Conservation (phyloP, 192 early-diverging fungal species). For the Ambispora gerdemannii region DNA sequence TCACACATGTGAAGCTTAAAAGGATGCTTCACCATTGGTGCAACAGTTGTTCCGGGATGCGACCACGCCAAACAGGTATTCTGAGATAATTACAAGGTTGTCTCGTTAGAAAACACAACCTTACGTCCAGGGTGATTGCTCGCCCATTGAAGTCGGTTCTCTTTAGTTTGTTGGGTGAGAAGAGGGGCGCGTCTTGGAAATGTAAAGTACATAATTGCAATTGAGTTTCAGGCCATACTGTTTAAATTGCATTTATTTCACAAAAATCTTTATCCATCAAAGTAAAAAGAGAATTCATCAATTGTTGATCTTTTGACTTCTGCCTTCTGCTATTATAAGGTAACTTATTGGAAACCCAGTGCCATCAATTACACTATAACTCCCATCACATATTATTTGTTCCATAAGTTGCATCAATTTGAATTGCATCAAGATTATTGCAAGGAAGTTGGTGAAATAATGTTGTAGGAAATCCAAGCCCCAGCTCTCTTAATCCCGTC, state of each 20-base stretch:
- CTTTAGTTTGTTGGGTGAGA: no score
- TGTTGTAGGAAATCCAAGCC: not conserved
- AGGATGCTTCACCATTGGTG: no score
- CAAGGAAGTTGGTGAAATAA: no score
- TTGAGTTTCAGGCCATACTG: not conserved
- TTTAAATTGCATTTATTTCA: slow-evolving; percentile 12
- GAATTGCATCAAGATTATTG: slow-evolving; percentile 8
- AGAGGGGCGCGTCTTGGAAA: no score
- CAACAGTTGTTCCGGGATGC: no score
- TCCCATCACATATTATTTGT: not conserved
- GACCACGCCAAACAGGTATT: no score
- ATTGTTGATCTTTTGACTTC: slow-evolving; percentile 4
- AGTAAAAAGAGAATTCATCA: not conserved
- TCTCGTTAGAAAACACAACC: no score
- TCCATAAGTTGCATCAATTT: slow-evolving; percentile 4
- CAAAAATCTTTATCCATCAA: not conserved
- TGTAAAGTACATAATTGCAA: slow-evolving; percentile 6
- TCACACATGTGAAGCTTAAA: no score
- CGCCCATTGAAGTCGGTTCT: no score
- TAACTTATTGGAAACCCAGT: slow-evolving; percentile 20
- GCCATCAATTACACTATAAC: slow-evolving; percentile 10
- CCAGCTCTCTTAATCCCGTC: no score
- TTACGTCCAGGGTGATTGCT: no score
- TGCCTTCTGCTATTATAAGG: not conserved
- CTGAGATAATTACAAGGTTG: no score